These are phyloP conservation scores for Mycothermus thermophilus DNA, from an alignment of 495 filamentous ascomycete genomes.

Conservation along the genomic window DNA sequence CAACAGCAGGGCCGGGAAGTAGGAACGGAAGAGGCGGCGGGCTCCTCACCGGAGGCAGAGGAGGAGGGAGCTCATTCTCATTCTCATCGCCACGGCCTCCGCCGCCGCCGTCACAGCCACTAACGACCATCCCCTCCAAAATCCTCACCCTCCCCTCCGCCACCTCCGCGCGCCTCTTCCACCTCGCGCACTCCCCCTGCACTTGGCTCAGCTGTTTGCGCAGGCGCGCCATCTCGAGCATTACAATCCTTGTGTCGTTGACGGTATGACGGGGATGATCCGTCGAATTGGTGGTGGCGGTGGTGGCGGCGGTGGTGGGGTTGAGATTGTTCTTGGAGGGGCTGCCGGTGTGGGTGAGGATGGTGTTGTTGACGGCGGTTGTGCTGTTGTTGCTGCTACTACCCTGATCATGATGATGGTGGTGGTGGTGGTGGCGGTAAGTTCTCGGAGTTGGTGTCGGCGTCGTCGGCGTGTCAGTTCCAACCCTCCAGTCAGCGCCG, in stretches of 20 bases:
- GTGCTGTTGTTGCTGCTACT: no score
- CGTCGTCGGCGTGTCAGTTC: no score
- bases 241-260: not conserved
- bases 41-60: no score
- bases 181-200: conserved; percentile 30
- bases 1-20: no score
- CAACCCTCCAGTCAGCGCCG: no score
- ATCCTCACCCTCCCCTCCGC: conserved; percentile 34
- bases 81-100: no score
- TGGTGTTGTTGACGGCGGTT: no score
- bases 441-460: no score
- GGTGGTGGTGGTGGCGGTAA: no score
- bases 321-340: conserved; percentile 1
- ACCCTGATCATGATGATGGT: no score
- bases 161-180: conserved; percentile 36
- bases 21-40: no score
- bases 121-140: conserved; percentile 12
- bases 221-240: conserved; percentile 30
- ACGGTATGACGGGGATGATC: not conserved
- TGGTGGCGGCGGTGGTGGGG: not conserved
- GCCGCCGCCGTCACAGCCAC: not conserved
- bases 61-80: not conserved
- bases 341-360: no score
- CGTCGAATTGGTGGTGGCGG: not conserved
- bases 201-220: conserved; percentile 30